Conservation (phyloP, 139 green algal species). For the Coelastrella sp. region DNA sequence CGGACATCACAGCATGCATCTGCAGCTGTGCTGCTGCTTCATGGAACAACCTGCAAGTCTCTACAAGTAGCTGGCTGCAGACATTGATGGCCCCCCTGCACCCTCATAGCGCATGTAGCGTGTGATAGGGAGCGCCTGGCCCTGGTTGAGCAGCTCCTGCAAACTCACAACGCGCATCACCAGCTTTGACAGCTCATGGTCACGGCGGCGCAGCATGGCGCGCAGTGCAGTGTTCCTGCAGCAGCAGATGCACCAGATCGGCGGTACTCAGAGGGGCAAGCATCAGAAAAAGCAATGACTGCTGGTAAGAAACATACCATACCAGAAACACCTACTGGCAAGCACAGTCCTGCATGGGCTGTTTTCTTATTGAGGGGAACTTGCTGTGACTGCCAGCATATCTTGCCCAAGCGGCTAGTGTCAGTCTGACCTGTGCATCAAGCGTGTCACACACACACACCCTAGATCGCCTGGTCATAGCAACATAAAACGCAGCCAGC, state of each 20-base stretch:
- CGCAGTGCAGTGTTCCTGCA: constrained; percentile 25
- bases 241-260: background rate
- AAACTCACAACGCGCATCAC: constrained; percentile 42
- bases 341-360: background rate
- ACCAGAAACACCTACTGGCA: background rate
- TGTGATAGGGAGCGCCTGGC: constrained; percentile 7
- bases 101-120: constrained; percentile 31
- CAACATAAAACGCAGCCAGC: background rate
- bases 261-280: background rate
- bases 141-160: constrained; percentile 47
- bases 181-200: constrained; percentile 44
- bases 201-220: constrained; percentile 29
- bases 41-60: background rate
- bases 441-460: background rate
- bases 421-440: too few relatives aligned
- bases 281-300: background rate
- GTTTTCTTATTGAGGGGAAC: too few relatives aligned
- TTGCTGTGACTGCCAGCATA: too few relatives aligned
- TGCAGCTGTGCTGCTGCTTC: background rate
- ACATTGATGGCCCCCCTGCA: background rate
- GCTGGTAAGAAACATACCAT: background rate
- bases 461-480: background rate
- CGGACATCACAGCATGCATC: background rate
- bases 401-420: background rate
- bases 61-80: constrained; percentile 22